Conservation (phyloP, 495 filamentous ascomycete species). For the Aspergillus heteromorphus region DNA sequence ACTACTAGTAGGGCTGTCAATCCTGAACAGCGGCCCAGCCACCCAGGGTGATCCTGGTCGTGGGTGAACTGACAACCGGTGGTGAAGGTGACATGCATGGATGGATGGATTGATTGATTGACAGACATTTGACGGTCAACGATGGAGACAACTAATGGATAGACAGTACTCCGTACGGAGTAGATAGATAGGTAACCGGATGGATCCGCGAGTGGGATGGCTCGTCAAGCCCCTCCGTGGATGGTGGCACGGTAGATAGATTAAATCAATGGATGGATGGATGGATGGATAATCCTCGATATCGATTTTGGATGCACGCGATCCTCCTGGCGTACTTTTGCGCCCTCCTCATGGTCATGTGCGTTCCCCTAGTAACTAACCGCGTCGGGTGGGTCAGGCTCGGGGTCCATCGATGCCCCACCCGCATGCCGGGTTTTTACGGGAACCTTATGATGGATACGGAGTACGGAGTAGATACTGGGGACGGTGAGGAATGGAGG, state of each 20-base stretch:
- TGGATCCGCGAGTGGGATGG: no score
- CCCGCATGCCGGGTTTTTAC: slow-evolving; percentile 15
- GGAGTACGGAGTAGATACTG: neutral
- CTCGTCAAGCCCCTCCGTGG: no score
- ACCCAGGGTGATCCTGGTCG: neutral
- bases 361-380: slow-evolving; percentile 22
- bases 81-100: neutral
- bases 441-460: neutral
- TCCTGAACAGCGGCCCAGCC: no score
- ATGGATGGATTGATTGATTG: neutral
- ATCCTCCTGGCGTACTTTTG: slow-evolving; percentile 1
- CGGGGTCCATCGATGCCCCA: slow-evolving; percentile 4
- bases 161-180: neutral
- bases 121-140: no score
- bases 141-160: no score
- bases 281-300: no score
- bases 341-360: slow-evolving; percentile 7
- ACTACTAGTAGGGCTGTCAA: neutral
- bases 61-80: neutral
- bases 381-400: neutral
- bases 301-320: neutral
- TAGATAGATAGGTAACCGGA: no score
- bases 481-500: neutral
- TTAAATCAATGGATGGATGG: no score
- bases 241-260: no score